A percentile compares a stretch with the other conserved stretches of the same genome.
phyloP scores from a whole-genome alignment of 192 early-diverging fungal species.

The Rhizophagus sp. region DNA sequence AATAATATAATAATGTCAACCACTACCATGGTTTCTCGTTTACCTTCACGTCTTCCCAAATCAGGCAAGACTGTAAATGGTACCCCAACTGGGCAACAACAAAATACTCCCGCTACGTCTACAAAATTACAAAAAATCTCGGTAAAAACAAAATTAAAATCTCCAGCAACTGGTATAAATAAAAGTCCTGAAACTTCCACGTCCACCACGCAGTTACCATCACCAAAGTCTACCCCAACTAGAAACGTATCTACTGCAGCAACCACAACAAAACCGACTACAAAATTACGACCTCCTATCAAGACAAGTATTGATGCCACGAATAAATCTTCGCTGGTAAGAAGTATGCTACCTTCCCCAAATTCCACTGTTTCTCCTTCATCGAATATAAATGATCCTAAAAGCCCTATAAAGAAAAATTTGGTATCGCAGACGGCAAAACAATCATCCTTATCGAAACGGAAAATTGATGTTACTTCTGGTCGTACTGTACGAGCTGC shows the following conservation, averaged over 20 bases:
- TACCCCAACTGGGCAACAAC: not conserved
- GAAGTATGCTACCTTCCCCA: not conserved
- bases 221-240: not conserved
- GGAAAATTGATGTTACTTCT: not conserved
- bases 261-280: not conserved
- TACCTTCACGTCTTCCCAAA: slow-evolving; percentile 13
- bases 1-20: too few relatives aligned
- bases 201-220: not conserved
- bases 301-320: not conserved
- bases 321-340: not conserved
- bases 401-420: not conserved
- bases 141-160: not conserved
- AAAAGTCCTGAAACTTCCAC: not conserved
- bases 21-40: not conserved
- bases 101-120: not conserved
- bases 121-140: not conserved
- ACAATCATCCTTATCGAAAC: not conserved
- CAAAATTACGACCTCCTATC: not conserved
- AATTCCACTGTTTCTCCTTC: not conserved
- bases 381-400: not conserved
- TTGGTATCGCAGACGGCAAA: not conserved
- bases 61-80: not conserved
- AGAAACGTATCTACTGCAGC: not conserved
- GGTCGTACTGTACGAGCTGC: not conserved
- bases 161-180: not conserved